A percentile compares a stretch with the other conserved stretches of the same genome.
phyloP scores from a whole-genome alignment of 257 asterid species.

The Solanum raphanifolium region DNA sequence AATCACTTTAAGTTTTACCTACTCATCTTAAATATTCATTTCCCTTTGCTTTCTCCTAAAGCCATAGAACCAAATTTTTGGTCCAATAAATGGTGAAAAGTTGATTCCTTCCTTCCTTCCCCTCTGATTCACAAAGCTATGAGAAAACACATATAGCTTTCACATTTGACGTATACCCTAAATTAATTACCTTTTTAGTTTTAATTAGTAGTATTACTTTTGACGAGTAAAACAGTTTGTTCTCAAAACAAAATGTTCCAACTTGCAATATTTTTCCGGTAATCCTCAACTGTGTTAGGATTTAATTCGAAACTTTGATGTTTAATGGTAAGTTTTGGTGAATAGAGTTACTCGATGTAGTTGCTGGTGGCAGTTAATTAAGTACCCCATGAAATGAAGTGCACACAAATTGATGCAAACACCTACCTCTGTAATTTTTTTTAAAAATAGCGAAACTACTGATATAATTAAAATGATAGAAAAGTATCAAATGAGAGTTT shows the following conservation, averaged over 20 bases:
- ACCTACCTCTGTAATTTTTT: neutral
- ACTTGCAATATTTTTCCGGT: neutral
- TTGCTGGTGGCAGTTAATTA: neutral
- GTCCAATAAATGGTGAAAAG: neutral
- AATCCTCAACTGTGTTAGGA: neutral
- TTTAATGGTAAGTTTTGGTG: neutral
- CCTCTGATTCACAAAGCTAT: neutral
- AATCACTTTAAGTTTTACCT: neutral
- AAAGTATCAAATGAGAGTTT: neutral
- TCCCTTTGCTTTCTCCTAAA: neutral
- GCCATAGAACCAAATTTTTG: neutral
- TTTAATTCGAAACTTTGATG: neutral
- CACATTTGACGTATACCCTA: neutral
- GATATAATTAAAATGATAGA: neutral
- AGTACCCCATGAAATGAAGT: neutral
- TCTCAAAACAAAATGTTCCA: neutral
- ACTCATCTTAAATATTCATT: neutral
- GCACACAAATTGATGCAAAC: neutral
- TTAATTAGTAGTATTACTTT: neutral
- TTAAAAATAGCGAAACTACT: neutral
- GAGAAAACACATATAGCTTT: neutral
- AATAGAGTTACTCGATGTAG: neutral
- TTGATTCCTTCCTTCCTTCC: neutral
- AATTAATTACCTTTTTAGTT: neutral
- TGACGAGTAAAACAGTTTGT: neutral